A percentile compares a stretch with the other conserved stretches of the same genome.
phyloP scores from a whole-genome alignment of 805 yeast species.

The Candida quercuum region DNA sequence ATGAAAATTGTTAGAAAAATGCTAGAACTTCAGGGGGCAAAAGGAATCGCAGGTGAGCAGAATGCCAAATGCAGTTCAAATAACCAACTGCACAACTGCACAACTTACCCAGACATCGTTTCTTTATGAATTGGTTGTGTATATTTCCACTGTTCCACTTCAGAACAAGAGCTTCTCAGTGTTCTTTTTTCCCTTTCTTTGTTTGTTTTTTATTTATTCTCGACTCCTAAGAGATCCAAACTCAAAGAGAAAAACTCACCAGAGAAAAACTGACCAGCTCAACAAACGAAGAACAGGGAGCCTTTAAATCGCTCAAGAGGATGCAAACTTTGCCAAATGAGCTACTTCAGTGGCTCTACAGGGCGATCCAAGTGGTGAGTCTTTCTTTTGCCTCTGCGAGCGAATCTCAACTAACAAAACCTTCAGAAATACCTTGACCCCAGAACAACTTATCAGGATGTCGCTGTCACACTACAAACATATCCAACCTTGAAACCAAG shows the following conservation, averaged over 20 bases:
- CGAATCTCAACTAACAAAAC: neutral
- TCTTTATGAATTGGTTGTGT: too few relatives aligned
- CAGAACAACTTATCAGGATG: conserved; percentile 58
- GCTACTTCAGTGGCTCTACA: conserved; percentile 51
- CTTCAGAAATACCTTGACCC: conserved; percentile 49
- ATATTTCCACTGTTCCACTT: too few relatives aligned
- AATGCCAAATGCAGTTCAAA: too few relatives aligned
- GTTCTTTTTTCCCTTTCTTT: too few relatives aligned
- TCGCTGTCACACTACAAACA: conserved; percentile 45
- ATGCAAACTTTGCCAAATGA: conserved; percentile 16
- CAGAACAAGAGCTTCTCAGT: too few relatives aligned
- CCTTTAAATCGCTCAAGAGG: too few relatives aligned
- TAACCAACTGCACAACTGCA: too few relatives aligned
- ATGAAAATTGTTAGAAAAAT: neutral
- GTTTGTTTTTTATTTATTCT: too few relatives aligned
- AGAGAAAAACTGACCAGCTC: neutral
- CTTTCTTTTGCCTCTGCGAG: neutral
- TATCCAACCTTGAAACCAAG: conserved; percentile 56
- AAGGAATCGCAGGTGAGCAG: too few relatives aligned
- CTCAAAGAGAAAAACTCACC: neutral
- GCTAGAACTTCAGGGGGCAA: too few relatives aligned
- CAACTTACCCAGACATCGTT: conserved; percentile 1
- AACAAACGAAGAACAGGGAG: too few relatives aligned
- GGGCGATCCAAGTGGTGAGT: conserved; percentile 46
- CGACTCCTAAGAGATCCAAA: too few relatives aligned